Evolutionary conservation across 2,329 filamentous ascomycete genomes (phyloP).

Genomic region (Myriosclerotinia scirpicola): DNA sequence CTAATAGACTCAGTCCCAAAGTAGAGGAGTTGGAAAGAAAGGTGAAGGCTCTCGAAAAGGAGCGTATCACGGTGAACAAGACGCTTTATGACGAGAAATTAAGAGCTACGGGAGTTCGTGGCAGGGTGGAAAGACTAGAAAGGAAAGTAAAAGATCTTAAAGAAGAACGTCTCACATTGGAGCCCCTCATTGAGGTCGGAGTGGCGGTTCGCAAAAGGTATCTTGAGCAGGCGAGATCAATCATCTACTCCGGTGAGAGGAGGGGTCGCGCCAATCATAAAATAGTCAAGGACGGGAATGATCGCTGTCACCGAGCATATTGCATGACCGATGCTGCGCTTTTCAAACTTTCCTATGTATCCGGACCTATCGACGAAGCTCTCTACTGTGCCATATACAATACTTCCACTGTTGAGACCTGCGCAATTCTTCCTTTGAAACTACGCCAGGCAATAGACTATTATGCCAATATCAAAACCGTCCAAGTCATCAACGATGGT

Average conservation of each 20-base stretch:
- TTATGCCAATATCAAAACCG: slow-evolving; percentile 1
- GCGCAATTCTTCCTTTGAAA: not conserved
- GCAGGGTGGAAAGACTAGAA: not conserved
- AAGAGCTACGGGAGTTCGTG: too few relatives aligned
- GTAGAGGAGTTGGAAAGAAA: too few relatives aligned
- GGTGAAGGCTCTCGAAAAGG: too few relatives aligned
- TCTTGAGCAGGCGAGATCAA: slow-evolving; percentile 12
- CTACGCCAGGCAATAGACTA: not conserved
- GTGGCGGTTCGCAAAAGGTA: slow-evolving; percentile 16
- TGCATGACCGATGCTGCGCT: slow-evolving; percentile 8
- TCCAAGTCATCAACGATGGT: not conserved
- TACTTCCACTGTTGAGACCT: too few relatives aligned
- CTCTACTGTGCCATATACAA: not conserved
- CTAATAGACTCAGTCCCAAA: too few relatives aligned
- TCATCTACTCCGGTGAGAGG: not conserved
- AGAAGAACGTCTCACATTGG: not conserved
- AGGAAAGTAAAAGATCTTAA: not conserved
- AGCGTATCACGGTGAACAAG: too few relatives aligned
- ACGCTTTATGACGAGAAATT: too few relatives aligned
- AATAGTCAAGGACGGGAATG: slow-evolving; percentile 13
- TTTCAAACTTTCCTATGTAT: not conserved
- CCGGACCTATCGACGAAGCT: not conserved
- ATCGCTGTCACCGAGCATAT: slow-evolving; percentile 16
- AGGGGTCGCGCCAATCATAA: not conserved
- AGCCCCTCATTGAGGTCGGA: slow-evolving; percentile 13